Percentiles rank a stretch among this genome's conserved stretches.
Evolutionary conservation across 2,329 filamentous ascomycete genomes (phyloP).

Genomic region (Fusarium sp.): DNA sequence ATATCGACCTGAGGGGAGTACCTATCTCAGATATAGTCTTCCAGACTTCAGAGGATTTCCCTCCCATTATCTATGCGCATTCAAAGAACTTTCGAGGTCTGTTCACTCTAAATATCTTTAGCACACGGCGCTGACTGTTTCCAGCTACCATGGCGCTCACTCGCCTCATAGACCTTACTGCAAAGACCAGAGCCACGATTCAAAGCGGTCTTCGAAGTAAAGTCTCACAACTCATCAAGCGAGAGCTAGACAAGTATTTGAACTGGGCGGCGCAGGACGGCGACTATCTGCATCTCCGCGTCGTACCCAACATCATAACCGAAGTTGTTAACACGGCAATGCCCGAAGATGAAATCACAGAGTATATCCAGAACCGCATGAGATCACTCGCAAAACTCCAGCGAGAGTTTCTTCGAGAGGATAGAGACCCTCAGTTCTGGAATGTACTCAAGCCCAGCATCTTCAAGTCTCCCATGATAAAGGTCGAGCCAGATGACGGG

Average conservation of each 20-base stretch:
- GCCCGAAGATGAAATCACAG: conserved; percentile 46
- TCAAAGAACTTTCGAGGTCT: conserved; percentile 51
- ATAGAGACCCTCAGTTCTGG: conserved; percentile 47
- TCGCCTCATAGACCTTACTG: conserved; percentile 53
- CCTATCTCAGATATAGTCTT: conserved; percentile 53
- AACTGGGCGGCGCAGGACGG: conserved; percentile 55
- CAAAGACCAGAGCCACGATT: conserved; percentile 46
- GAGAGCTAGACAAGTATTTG: conserved; percentile 49
- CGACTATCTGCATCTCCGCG: conserved; percentile 47
- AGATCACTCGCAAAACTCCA: conserved; percentile 49
- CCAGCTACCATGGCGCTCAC: conserved; percentile 53
- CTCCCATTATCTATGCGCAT: conserved; percentile 53
- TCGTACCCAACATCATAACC: conserved; percentile 52
- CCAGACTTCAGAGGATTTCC: conserved; percentile 42
- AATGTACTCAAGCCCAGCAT: conserved; percentile 38
- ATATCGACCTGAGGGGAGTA: conserved; percentile 52
- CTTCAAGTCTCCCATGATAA: conserved; percentile 32
- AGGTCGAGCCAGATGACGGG: conserved; percentile 31
- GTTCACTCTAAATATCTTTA: not conserved
- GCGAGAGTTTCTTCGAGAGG: conserved; percentile 47
- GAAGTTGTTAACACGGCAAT: conserved; percentile 49
- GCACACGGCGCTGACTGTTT: conserved; percentile 18
- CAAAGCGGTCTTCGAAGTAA: conserved; percentile 50
- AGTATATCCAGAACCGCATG: conserved; percentile 51
- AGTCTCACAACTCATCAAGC: conserved; percentile 48